Base-by-base conservation (phyloP, 116 monocot genomes). In the Phalaenopsis hybrid region DNA sequence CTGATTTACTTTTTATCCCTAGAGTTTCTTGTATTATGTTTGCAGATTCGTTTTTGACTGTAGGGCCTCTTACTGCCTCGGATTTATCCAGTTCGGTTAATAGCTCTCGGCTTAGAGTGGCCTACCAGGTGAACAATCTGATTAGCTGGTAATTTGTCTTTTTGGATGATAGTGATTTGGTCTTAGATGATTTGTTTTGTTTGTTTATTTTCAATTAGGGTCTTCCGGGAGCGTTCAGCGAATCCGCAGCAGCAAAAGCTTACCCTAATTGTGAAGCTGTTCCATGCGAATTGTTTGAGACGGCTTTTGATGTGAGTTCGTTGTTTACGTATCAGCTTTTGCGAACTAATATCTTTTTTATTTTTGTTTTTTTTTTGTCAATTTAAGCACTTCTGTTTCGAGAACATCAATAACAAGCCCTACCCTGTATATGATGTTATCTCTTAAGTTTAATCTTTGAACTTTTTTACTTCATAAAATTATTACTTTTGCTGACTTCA, bases 201-300 rank as follows among this genome's bases (percentile, higher is more conserved):
- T 31, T 31, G 0, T 31, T 31, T 51, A 8, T 28, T 18, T 4
- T 15, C 50, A 17, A 77, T 81, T 82, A 95, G 95, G 95, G 95
- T 74, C 84, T 92, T 74, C 89, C 92, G n/a, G 95, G 95, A 21
- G 95, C 95, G 2, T 92, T 91, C 72, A 91, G 93, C 17, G 95
- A 95, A 81, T 77, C 95, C 21, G 95, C 93, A 9, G 93, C 95
- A 5, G 83, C 72, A 11, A 93, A 95, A 86, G 95, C 93, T 4
- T 95, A 92, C 76, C 95, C 95, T 0, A 87, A 91, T 59, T 95
- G 92, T 50, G 88, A 91, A 80, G 83, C 95, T 5, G 91, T 95
- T 69, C 93, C 93, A 25, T 95, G 93, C 67, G 88, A 92, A 72
- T 84, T 81, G 17, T 95, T 93, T 65, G 93, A 95, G 23, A 90